Conservation (phyloP, 805 yeast genomes). For the Ogataea nonfermentans region DNA sequence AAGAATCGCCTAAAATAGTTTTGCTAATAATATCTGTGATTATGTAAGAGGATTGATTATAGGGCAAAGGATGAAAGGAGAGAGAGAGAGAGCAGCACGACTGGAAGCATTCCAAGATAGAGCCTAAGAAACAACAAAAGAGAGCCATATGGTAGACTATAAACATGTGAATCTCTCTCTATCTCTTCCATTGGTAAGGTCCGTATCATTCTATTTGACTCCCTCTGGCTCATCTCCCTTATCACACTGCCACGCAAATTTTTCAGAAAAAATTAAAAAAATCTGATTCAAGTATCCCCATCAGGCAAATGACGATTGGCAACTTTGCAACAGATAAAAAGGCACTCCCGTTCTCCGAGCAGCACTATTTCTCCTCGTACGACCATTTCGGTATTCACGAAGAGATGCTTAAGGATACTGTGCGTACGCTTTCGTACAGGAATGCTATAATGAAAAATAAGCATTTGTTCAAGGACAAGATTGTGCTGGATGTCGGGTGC, state of each 20-base stretch:
- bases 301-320: constrained; percentile 6
- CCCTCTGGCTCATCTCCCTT: no score
- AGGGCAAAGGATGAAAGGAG: no score
- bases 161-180: no score
- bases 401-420: constrained; percentile 96
- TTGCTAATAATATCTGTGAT: neutral
- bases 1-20: neutral
- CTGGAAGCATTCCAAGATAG: no score
- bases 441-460: constrained; percentile 90
- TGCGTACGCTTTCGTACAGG: constrained; percentile 88
- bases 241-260: constrained; percentile 10
- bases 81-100: no score
- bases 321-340: constrained; percentile 60
- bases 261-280: constrained; percentile 6
- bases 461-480: constrained; percentile 84
- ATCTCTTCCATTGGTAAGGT: no score
- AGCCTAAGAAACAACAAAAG: no score
- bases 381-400: constrained; percentile 98
- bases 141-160: no score
- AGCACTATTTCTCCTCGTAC: constrained; percentile 92
- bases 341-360: constrained; percentile 69
- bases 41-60: neutral
- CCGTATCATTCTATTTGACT: no score
- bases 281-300: neutral
- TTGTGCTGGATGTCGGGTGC: constrained; percentile 97